Evolutionary conservation across 2,329 filamentous ascomycete genomes (phyloP), one percentile per base, ranked within the genome.

Genomic region (Calonectria henricotiae): DNA sequence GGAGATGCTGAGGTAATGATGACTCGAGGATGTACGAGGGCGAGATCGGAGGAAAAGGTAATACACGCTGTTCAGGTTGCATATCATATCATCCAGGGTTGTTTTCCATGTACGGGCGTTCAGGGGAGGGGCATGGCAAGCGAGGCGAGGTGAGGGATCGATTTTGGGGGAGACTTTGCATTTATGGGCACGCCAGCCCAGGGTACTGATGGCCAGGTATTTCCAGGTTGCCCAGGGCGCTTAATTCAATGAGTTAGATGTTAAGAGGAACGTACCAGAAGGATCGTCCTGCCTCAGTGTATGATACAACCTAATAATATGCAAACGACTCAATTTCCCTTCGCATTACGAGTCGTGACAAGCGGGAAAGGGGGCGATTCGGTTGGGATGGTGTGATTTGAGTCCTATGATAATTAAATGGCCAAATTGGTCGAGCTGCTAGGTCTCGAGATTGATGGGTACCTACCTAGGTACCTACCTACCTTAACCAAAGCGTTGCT

Each of bases 91-190:
- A 75, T 76, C 47, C 62, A 37, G 63, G 71, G 60, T 49, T 68
- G 61, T 74, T 73, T 75, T 74, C 66, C 61, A 61, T 62, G 62
- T 72, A 70, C 51, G 23, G 74, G 75, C 75, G 75, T 77, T 77
- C 51, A 69, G 62, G 70, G 75, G 67, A 67, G 70, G 73, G 65
- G 46, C 55, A 74, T 62, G 72, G 68, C 64, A 71, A 75, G 61
- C 30, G 62, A 77, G 71, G 60, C 64, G 70, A 75, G 69, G 62
- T 23, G 69, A 60, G 68, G 61, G 43, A 66, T 65, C 64, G 67
- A 68, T 49, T 47, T 58, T 35, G 58, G 64, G 51, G 58, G 55
- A 64, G 60, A 44, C 23, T 65, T 61, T 67, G 71, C 65, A 62
- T 72, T 63, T 49, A 68, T 46, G 68, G 63, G 69, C 62, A 58